Evolutionary conservation across 148 eudicot genomes (phyloP).

Genomic region (Fagopyrum esculentum): DNA sequence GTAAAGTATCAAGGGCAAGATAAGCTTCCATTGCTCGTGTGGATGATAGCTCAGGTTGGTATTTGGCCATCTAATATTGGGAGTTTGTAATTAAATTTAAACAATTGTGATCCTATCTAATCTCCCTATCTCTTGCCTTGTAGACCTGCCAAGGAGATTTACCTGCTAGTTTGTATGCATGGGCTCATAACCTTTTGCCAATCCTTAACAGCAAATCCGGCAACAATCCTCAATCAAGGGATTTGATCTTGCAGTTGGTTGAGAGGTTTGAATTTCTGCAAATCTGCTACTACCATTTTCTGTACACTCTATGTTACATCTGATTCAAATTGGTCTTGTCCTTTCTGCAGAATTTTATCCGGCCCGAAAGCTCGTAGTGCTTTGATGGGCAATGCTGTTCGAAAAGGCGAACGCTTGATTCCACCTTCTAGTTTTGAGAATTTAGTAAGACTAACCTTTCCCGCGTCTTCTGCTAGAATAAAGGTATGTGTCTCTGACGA

Average conservation of each 20-base stretch:
- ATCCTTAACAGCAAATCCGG: slow-evolving; percentile 47
- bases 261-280: slow-evolving; percentile 41
- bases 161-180: slow-evolving; percentile 53
- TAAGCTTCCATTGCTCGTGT: slow-evolving; percentile 59
- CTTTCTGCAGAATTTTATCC: slow-evolving; percentile 50
- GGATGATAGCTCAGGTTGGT: slow-evolving; percentile 69
- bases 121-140: slow-evolving; percentile 6
- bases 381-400: slow-evolving; percentile 64
- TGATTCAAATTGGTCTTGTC: not conserved
- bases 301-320: not conserved
- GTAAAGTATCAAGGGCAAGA: slow-evolving; percentile 75
- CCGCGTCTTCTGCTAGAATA: slow-evolving; percentile 54
- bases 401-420: slow-evolving; percentile 71
- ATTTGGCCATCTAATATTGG: not conserved
- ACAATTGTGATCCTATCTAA: not conserved
- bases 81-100: not conserved
- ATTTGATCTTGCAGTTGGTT: slow-evolving; percentile 61
- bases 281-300: not conserved
- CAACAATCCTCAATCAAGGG: slow-evolving; percentile 68
- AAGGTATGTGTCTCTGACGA: slow-evolving; percentile 38
- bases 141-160: slow-evolving; percentile 73
- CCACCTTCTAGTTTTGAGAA: slow-evolving; percentile 63
- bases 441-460: slow-evolving; percentile 55
- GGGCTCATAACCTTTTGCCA: slow-evolving; percentile 73
- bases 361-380: slow-evolving; percentile 67